These are phyloP conservation scores for Candida fluviatilis DNA, from an alignment of 805 yeast species.

Conservation along the genomic window DNA sequence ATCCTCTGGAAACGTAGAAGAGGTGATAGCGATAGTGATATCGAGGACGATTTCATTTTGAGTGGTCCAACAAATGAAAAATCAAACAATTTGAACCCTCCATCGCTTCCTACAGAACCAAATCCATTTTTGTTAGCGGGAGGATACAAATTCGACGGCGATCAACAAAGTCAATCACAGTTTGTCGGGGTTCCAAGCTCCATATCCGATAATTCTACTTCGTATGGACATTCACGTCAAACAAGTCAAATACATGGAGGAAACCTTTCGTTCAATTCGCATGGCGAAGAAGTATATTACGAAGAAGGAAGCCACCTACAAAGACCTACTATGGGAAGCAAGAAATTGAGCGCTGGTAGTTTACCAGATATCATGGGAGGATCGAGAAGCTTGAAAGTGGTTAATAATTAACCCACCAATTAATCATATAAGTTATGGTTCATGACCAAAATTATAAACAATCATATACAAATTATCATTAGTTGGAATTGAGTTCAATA, in stretches of 20 bases:
- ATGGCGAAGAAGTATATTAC: conserved; percentile 6
- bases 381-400: conserved; percentile 49
- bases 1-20: conserved; percentile 37
- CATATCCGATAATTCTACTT: conserved; percentile 2
- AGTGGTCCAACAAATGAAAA: conserved; percentile 22
- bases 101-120: conserved; percentile 11
- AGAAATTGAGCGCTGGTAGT: conserved; percentile 52
- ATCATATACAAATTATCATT: no score
- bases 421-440: no score
- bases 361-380: conserved; percentile 46
- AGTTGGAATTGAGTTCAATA: no score
- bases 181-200: conserved; percentile 4
- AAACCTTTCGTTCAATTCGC: background rate
- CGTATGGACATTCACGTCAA: conserved; percentile 5
- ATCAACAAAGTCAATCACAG: conserved; percentile 5
- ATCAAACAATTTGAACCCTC: conserved; percentile 7
- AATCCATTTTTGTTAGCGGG: conserved; percentile 18
- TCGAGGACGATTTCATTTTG: conserved; percentile 36
- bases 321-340: conserved; percentile 36
- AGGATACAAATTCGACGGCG: conserved; percentile 10
- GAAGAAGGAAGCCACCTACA: conserved; percentile 5
- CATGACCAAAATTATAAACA: no score
- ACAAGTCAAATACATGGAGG: conserved; percentile 5
- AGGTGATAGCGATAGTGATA: conserved; percentile 37
- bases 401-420: conserved; percentile 26